Base-by-base conservation (phyloP, 331 rosid species). In the Saraca asoca region DNA sequence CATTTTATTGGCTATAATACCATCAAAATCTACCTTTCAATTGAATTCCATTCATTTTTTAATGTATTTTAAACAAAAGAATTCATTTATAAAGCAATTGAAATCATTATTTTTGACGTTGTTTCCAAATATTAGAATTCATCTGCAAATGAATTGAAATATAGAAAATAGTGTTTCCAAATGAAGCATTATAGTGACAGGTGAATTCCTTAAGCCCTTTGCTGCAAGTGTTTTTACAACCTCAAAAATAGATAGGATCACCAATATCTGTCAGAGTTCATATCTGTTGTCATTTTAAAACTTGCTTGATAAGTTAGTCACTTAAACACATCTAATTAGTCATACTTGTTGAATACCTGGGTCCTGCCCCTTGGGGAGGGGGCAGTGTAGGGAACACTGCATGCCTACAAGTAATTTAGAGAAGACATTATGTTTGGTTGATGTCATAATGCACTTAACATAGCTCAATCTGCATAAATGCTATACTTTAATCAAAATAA, bases 341-440 rank as follows among this genome's bases (percentile, higher is more conserved):
- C 44, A 15, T 24, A 41, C 58, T 5, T 24, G 31, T 24, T 24
- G 31, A 24, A 24, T 24, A 24, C 31, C 31, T 1, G 31, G 31
- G 31, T 24, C 31, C 31, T 24, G 31, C 31, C 31, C 3, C n/a
- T 24, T 24, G 1, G 9, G 50, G 17, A 15, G 29, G n/a, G n/a
- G n/a, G n/a, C n/a, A n/a, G n/a, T n/a, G n/a, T 43, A 64, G 35
- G 39, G 10, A 64, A 54, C 31, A 72, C 52, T 3, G 17, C 10
- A 20, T 56, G 41, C 72, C 61, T 41, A 16, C 37, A 7, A 58
- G 52, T 60, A 24, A n/a, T n/a, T 62, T 10, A 41, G 37, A 20
- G 50, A 15, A 50, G 24, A 53, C 20, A 19, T 33, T 12, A 37
- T 37, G 9, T 37, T 37, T 16, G 24, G 20, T 44, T 61, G 7